Conservation (phyloP, 768 basidiomycete genomes). For the Tephrocybe sp. region DNA sequence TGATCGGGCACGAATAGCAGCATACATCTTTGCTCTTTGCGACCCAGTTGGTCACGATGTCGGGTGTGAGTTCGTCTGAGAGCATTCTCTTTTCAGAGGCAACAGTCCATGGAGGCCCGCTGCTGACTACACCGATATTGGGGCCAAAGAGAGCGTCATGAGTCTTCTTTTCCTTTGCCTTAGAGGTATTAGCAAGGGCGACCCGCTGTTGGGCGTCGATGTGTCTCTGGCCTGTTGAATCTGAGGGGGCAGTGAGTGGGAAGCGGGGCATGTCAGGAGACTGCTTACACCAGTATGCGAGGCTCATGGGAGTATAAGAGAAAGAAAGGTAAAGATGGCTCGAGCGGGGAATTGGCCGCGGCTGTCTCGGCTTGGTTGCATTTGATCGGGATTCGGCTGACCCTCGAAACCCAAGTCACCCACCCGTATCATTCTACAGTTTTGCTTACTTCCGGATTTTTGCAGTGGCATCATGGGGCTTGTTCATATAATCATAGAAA, state of each 20-base stretch:
- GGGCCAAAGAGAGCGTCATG: constrained; percentile 89
- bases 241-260: neutral
- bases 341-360: constrained; percentile 11
- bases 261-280: neutral
- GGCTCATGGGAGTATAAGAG: constrained; percentile 15
- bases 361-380: constrained; percentile 9
- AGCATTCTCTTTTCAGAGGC: constrained; percentile 57
- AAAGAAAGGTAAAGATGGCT: constrained; percentile 5
- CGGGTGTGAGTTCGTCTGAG: constrained; percentile 74
- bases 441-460: constrained; percentile 6
- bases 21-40: constrained; percentile 84
- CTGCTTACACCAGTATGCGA: constrained; percentile 36
- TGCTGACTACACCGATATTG: constrained; percentile 74
- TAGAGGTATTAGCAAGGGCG: neutral
- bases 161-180: constrained; percentile 52
- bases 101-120: constrained; percentile 70
- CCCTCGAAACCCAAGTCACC: too few species aligned
- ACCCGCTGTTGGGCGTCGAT: neutral
- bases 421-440: neutral
- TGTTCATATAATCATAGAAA: constrained; percentile 24
- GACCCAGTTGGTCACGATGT: constrained; percentile 81
- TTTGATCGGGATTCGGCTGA: too few species aligned
- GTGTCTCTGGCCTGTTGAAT: neutral
- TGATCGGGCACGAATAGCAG: constrained; percentile 4
- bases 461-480: constrained; percentile 14